Evolutionary conservation across 306 rosid species (phyloP).

Genomic region (Citrullus colocynthis): DNA sequence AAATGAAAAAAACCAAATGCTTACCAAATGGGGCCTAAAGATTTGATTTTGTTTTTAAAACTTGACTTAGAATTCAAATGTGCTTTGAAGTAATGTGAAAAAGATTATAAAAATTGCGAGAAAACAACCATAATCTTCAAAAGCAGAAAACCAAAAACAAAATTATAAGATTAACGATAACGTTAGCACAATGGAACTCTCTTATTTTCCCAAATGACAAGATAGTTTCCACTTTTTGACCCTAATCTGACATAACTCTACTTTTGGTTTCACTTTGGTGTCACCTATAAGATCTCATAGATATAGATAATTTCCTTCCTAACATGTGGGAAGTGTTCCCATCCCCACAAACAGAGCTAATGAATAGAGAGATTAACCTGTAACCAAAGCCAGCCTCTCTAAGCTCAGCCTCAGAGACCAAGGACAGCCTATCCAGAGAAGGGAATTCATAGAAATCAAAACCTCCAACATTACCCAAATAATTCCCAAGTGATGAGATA

Average conservation of each 20-base stretch:
- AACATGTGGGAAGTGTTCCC: not conserved
- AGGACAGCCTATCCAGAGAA: constrained; percentile 38
- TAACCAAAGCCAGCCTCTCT: constrained; percentile 89
- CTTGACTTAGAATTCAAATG: too few relatives aligned
- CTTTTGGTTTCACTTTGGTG: not conserved
- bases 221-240: not conserved
- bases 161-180: not conserved
- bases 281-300: not conserved
- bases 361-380: constrained; percentile 28
- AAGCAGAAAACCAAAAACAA: too few relatives aligned
- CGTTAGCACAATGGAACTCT: not conserved
- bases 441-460: constrained; percentile 64
- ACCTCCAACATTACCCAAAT: constrained; percentile 49
- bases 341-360: not conserved
- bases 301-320: not conserved
- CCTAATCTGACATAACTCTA: not conserved
- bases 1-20: too few relatives aligned
- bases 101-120: too few relatives aligned
- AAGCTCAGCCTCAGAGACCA: constrained; percentile 55
- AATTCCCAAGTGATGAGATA: constrained; percentile 56
- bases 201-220: not conserved
- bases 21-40: too few relatives aligned
- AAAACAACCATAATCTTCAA: too few relatives aligned
- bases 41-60: too few relatives aligned
- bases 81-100: too few relatives aligned